Percentiles rank a stretch among this genome's conserved stretches.
Evolutionary conservation across 2,329 filamentous ascomycete species (phyloP).

Genomic region (Aspergillus piperis): DNA sequence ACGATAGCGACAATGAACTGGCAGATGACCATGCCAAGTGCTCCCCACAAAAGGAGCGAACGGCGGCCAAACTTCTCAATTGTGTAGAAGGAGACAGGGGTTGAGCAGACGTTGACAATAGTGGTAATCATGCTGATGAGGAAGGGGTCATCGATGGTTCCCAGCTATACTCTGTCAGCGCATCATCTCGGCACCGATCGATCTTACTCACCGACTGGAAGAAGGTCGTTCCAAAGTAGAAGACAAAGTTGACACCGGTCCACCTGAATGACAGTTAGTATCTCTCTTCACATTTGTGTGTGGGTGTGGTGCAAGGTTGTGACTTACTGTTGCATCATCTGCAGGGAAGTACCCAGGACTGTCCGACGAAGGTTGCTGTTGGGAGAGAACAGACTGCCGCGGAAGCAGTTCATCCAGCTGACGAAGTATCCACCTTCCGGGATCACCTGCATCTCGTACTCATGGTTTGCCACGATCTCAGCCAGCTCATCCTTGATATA

Average conservation of each 20-base stretch:
- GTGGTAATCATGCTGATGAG: constrained; percentile 83
- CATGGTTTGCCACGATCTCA: constrained; percentile 86
- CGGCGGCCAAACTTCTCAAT: constrained; percentile 82
- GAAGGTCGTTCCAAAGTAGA: constrained; percentile 84
- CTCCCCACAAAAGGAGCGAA: constrained; percentile 75
- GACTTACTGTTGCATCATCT: constrained; percentile 72
- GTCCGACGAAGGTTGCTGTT: constrained; percentile 65
- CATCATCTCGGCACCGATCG: no score
- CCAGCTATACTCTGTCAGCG: constrained; percentile 53
- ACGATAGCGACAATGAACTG: constrained; percentile 84
- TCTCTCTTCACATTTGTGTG: no score
- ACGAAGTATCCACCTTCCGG: constrained; percentile 65
- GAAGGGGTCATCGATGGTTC: constrained; percentile 76
- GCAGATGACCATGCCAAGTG: constrained; percentile 78
- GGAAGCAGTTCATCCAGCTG: constrained; percentile 69
- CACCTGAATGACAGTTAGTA: constrained; percentile 29
- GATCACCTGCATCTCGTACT: constrained; percentile 73
- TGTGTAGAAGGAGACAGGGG: constrained; percentile 82
- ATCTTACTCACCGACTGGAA: constrained; percentile 54
- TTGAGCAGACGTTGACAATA: constrained; percentile 83
- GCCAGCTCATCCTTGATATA: constrained; percentile 77
- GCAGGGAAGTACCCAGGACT: constrained; percentile 69
- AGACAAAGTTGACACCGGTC: constrained; percentile 93
- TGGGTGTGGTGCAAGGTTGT: constrained; percentile 26
- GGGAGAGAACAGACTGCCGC: constrained; percentile 54